Base-by-base conservation (phyloP, 495 filamentous ascomycete species). In the Penicillium bialowiezense region DNA sequence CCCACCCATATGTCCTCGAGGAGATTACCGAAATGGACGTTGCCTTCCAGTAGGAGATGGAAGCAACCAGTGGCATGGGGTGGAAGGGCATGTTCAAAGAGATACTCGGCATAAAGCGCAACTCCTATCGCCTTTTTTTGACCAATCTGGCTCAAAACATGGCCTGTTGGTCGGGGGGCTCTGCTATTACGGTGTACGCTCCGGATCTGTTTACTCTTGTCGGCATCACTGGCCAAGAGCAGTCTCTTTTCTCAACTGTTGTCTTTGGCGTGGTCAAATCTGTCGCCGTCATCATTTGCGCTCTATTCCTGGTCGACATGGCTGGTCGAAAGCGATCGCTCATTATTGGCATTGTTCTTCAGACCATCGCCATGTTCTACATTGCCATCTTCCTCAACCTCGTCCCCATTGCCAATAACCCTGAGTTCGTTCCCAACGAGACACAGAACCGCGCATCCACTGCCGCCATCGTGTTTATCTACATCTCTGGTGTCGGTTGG, bases 181-280 rank as follows among this genome's bases (percentile, higher is more conserved):
- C 74, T 33, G 67, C 71, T 32, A 81, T 82, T 55, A 84, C 79
- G 9, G 41, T 47, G 10, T 53, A 53, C 17, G 51, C 51, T 3
- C 43, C 56, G 13, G 37, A 50, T 32, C 20, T 56, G 8, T 85
- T 86, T 64, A 63, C 56, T 0, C 65, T 83, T 36, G 68, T 84
- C 19, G 80, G 78, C 32, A 72, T 76, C 18, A 74, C 66, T 0
- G 79, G 80, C 24, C 68, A 72, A 41, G 72, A 73, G 33, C 74
- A 80, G 39, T 73, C 72, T 17, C 73, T 84, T 0, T 75, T 84
- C 39, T 70, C 78, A 17, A 84, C 76, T 6, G 79, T 70, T 34
- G 73, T 86, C 24, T 82, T 83, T 48, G 81, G 81, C 26, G 68
- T 85, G 42, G 70, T 82, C 51, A 85, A 86, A 57, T 75, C 84